These are phyloP conservation scores for Leucocoprinus sp. DNA, from an alignment of 768 basidiomycete species.

Conservation along the genomic window DNA sequence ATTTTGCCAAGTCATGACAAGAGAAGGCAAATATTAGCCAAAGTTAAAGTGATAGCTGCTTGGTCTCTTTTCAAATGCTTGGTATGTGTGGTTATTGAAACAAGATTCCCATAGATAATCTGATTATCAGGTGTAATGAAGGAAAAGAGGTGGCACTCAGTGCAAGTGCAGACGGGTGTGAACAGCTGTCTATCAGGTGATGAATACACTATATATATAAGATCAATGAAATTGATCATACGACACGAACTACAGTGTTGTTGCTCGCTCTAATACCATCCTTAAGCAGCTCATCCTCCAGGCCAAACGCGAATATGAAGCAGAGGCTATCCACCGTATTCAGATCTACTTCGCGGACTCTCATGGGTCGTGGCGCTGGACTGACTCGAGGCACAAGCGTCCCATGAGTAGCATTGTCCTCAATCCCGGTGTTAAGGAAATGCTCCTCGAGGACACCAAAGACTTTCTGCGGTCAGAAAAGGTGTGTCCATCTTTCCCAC, in stretches of 20 bases:
- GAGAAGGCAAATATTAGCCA: no score
- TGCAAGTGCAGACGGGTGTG: constrained; percentile 45
- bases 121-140: no score
- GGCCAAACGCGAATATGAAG: constrained; percentile 85
- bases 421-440: constrained; percentile 84
- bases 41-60: no score
- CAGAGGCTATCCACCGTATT: constrained; percentile 78
- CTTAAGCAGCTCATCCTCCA: constrained; percentile 85
- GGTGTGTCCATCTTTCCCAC: constrained; percentile 27
- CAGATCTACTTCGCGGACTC: constrained; percentile 88
- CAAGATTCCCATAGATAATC: no score
- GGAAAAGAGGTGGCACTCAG: no score
- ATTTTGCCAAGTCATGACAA: no score
- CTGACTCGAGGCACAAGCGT: constrained; percentile 79
- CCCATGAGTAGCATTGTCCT: constrained; percentile 85
- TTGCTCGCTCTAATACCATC: constrained; percentile 75
- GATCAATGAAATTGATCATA: background rate
- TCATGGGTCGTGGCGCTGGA: constrained; percentile 84
- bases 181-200: constrained; percentile 71
- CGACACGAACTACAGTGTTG: constrained; percentile 37
- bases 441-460: constrained; percentile 72
- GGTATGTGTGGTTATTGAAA: no score
- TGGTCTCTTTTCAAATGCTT: no score
- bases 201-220: constrained; percentile 1
- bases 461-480: constrained; percentile 83